Base-by-base conservation (phyloP, 495 filamentous ascomycete genomes). In the Penicillium coprophilum region DNA sequence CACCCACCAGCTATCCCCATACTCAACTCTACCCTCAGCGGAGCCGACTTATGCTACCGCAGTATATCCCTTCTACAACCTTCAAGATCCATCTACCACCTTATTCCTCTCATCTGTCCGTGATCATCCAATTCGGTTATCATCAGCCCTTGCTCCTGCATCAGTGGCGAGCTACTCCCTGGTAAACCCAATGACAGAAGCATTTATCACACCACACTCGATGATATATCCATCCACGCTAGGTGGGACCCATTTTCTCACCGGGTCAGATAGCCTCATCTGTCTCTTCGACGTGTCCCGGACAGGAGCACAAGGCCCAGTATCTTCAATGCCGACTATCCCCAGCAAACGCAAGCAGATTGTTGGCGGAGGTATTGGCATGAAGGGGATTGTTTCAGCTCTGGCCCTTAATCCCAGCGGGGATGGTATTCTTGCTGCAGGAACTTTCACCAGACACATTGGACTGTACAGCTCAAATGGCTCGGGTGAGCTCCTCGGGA, bases 371-470 rank as follows among this genome's bases (percentile, higher is more conserved):
- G 86, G 86, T 13, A 73, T 87, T 11, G 91, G 91, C 9, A 94
- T 95, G 85, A 89, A 88, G 56, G 94, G 94, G 1, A 85, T 88
- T 40, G 76, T 97, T 1, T 88, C 86, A 3, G 84, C 89, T 0
- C 68, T 98, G 38, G 69, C 68, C 8, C 57, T 82, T 36, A 80
- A 74, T 53, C 67, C 74, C 3, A 67, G 60, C 3, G 75, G 76
- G 11, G 71, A 79, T 24, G 75, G 79, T 0, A 74, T 96, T 3
- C 71, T 97, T 3, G 92, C 90, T 3, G 92, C 90, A 0, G 94
- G 92, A 1, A 96, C 91, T 2, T 89, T 89, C 69, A 87, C 85
- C 6, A 71, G 93, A 13, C 80, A 85, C 59, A 63, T 97, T 34
- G 91, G 87, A 0, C 71, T 97, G 4, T 96, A 96, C 65, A 90